These are phyloP conservation scores for Cardiosporidium cionae DNA, from an alignment of 169 alveolate genomes.

Conservation along the genomic window DNA sequence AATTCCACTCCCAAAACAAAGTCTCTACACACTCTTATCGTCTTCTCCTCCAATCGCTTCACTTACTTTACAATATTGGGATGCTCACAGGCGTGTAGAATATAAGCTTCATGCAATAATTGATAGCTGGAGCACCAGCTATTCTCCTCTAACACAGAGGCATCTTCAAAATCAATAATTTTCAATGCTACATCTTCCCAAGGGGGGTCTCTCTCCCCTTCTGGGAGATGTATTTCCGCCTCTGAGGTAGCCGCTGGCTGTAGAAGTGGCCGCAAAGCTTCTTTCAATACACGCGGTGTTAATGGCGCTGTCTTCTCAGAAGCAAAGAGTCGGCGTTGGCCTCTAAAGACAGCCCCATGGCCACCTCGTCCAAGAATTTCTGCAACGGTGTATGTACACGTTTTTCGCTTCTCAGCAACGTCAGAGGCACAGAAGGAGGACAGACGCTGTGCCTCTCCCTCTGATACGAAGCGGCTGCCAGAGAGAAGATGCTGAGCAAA, in stretches of 20 bases:
- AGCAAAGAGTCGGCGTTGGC: too few species aligned
- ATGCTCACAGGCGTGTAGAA: background rate
- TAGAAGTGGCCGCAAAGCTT: too few species aligned
- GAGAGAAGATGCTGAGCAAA: background rate
- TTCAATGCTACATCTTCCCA: background rate
- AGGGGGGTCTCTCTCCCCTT: too few species aligned
- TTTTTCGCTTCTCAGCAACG: background rate
- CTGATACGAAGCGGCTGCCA: background rate
- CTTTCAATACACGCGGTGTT: too few species aligned
- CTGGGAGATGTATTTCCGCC: too few species aligned
- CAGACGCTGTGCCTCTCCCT: too few species aligned
- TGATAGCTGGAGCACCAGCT: too few species aligned
- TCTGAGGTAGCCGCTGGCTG: too few species aligned
- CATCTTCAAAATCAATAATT: background rate
- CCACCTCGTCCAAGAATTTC: background rate
- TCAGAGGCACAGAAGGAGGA: background rate
- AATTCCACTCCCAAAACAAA: too few species aligned
- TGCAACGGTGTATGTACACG: background rate
- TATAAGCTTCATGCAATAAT: background rate
- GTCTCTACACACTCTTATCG: too few species aligned
- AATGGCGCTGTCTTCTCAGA: background rate
- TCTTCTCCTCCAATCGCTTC: too few species aligned
- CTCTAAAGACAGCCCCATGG: background rate
- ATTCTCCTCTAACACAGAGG: background rate
- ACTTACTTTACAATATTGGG: background rate